Evolutionary conservation across 108 stramenopile species (phyloP).

Genomic region (Chaetoceros tenuissimus): DNA sequence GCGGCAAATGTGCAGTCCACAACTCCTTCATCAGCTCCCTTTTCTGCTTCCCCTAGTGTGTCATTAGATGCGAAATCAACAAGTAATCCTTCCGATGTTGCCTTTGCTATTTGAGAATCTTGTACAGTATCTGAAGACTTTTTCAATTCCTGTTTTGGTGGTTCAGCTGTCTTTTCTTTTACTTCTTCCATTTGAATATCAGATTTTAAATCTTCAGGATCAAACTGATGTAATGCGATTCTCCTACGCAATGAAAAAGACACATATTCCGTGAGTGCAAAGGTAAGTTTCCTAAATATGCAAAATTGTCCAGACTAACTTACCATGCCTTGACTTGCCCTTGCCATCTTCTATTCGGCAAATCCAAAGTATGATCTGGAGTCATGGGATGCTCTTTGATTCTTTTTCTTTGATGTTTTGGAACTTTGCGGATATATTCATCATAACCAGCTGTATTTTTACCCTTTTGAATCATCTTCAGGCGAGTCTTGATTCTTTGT

Average conservation of each 20-base stretch:
- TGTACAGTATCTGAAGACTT: too few species aligned
- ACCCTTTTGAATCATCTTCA: conserved; percentile 54
- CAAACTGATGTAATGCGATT: conserved; percentile 64
- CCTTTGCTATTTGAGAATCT: too few species aligned
- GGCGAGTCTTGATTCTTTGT: conserved; percentile 52
- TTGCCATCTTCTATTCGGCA: conserved; percentile 68
- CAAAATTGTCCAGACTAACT: conserved; percentile 11
- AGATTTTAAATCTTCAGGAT: conserved; percentile 48
- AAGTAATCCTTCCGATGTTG: too few species aligned
- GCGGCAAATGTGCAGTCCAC: too few species aligned
- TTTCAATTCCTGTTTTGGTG: too few species aligned
- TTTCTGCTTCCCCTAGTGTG: too few species aligned
- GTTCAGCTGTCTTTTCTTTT: too few species aligned
- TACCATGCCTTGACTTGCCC: conserved; percentile 74
- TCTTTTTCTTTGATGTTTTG: conserved; percentile 47
- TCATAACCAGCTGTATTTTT: conserved; percentile 81
- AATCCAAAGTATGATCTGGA: conserved; percentile 65
- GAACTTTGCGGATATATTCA: conserved; percentile 49
- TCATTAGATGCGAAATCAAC: too few species aligned
- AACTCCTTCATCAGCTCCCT: too few species aligned
- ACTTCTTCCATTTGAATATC: background rate
- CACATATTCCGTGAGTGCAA: background rate
- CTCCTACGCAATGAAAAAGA: conserved; percentile 24
- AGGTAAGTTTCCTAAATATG: background rate
- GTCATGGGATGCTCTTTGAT: conserved; percentile 62